Evolutionary conservation across 805 yeast species (phyloP), one percentile per base, ranked within the genome.

Genomic region (Hanseniaspora taiwanica): DNA sequence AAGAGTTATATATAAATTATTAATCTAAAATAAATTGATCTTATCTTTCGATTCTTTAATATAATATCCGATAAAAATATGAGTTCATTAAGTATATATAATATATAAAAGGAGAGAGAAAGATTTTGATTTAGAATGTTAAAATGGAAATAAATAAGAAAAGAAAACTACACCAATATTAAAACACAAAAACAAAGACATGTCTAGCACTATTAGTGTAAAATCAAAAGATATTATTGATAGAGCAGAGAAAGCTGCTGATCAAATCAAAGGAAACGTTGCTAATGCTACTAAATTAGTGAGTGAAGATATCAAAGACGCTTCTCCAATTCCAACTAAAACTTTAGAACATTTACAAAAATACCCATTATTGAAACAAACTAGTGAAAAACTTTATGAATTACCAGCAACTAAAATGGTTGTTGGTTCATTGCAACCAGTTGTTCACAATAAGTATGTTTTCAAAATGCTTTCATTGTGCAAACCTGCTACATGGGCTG

Each of bases 291-390:
- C n/a, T n/a, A n/a, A n/a, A n/a, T n/a, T n/a, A n/a, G n/a, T n/a
- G n/a, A n/a, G n/a, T n/a, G n/a, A n/a, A n/a, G 20, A 12, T 18
- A 31, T 9, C 20, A 16, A n/a, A 14, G 12, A 10, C 18, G 34
- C 12, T 9, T 9, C 10, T 29, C 18, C 18, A 8, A 29, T 36
- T 9, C 52, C 46, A 34, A 48, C 58, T 10, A 65, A 57, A 40
- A 55, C 65, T 8, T 53, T 63, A 43, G 50, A 62, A 2, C 78
- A 69, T 49, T 47, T 74, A 25, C 60, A 60, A 43, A 51, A 60
- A 5, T 74, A 71, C 45, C 78, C 80, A 3, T 51, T 74, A 43
- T 68, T 68, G 10, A 59, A 58, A 44, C 64, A 68, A 43, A 63
- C 70, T 4, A 54, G 54, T 23, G 62, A 58, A 4, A 46, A 56